Base-by-base conservation (phyloP, 768 basidiomycete species). In the Panaeolus cyanescens region DNA sequence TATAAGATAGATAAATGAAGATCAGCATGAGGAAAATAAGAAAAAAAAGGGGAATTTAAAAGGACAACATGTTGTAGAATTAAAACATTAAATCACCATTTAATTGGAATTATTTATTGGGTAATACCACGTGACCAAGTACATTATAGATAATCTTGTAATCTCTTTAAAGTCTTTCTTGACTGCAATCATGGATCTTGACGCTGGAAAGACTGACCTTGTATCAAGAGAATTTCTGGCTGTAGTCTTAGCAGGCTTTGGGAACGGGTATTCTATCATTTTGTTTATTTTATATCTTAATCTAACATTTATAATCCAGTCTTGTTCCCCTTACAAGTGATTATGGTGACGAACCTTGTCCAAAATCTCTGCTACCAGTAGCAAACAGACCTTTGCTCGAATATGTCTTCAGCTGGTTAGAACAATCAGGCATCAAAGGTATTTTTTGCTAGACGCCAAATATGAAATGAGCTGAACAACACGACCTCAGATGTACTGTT, bases 311-410 rank as follows among this genome's bases (percentile, higher is more conserved):
- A 61, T 40, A 54, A 59, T 54, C 39, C 68, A 95, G 92, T 60
- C 81, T 95, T 17, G 72, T 83, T 42, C 93, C 93, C 1, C 75
- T 95, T 53, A 93, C 91, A 22, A 83, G 82, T 63, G 85, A 91
- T 69, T 80, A 92, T 69, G 93, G 92, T 59, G 92, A 93, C 54
- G 87, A 88, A 59, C 85, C 92, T 22, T 90, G 85, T 71, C 91
- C 93, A 37, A 98, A 98, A 71, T 90, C 95, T 6, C 77, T 98
- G 6, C 80, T 97, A 5, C 93, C 95, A 6, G 82, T 98, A 33
- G 93, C 87, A 25, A 96, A 97, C 68, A 90, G 82, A 63, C 93
- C 95, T 1, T 86, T 97, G 77, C 80, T 98, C 61, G 90, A 93
- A 70, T 91, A 92, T 65, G 83, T 85, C 7, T 80, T 98, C 28